Evolutionary conservation across 768 basidiomycete species (phyloP).

Genomic region (Cyclocybe cylindracea): DNA sequence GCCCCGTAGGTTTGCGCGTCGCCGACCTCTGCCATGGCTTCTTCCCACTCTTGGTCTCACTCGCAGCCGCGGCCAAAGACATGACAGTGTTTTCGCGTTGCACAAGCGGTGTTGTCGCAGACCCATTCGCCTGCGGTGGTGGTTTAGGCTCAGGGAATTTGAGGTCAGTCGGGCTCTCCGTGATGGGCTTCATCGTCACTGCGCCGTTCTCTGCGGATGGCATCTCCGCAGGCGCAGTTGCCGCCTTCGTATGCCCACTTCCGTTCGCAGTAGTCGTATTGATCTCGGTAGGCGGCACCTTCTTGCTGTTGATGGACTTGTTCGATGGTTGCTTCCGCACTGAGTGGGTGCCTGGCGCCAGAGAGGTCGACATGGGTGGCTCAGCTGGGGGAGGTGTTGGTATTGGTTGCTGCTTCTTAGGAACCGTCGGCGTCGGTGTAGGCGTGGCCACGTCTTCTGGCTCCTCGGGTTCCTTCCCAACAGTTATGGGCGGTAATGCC

Average conservation of each 20-base stretch:
- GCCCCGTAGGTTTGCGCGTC: slow-evolving; percentile 52
- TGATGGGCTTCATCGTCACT: slow-evolving; percentile 32
- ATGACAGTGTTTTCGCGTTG: slow-evolving; percentile 11
- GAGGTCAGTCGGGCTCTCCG: slow-evolving; percentile 47
- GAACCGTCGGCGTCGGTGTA: slow-evolving; percentile 10
- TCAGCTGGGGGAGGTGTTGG: slow-evolving; percentile 3
- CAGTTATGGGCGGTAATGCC: background rate
- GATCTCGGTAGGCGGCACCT: slow-evolving; percentile 26
- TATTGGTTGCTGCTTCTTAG: slow-evolving; percentile 6
- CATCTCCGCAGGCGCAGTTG: slow-evolving; percentile 27
- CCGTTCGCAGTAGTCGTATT: slow-evolving; percentile 13
- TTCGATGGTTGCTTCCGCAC: slow-evolving; percentile 36
- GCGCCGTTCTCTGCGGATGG: slow-evolving; percentile 11
- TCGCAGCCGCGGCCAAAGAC: no score
- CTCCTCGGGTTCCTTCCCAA: background rate
- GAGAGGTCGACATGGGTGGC: slow-evolving; percentile 16
- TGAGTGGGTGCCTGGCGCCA: slow-evolving; percentile 24
- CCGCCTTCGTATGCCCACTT: slow-evolving; percentile 23
- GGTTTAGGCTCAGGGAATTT: slow-evolving; percentile 21
- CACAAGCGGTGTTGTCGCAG: slow-evolving; percentile 19
- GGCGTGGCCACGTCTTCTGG: slow-evolving; percentile 16
- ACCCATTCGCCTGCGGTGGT: slow-evolving; percentile 9
- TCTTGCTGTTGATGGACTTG: slow-evolving; percentile 35
- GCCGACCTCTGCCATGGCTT: slow-evolving; percentile 44
- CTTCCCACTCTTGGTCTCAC: slow-evolving; percentile 27